Evolutionary conservation across 495 filamentous ascomycete genomes (phyloP).

Genomic region (Apiosordaria backusii): DNA sequence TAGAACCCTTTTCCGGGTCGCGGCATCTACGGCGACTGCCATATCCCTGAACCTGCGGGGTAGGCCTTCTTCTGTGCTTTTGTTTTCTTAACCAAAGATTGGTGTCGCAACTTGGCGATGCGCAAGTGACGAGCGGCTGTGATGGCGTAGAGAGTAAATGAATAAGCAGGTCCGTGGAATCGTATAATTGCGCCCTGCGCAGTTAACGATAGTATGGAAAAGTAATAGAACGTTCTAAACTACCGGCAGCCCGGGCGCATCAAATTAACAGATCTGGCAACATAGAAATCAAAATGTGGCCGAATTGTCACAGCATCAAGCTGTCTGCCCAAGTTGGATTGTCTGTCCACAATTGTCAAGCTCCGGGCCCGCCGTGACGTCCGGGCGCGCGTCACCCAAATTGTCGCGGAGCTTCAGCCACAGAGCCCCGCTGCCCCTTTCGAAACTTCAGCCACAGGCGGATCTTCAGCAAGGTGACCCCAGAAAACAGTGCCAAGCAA

Average conservation of each 20-base stretch:
- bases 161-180: not conserved
- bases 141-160: not conserved
- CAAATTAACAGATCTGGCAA: not conserved
- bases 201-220: not conserved
- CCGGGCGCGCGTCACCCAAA: not conserved
- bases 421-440: not conserved
- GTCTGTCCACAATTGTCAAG: not conserved
- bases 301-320: slow-evolving; percentile 20
- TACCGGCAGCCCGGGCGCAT: not conserved
- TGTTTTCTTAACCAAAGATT: not conserved
- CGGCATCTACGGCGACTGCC: slow-evolving; percentile 43
- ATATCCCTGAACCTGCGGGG: slow-evolving; percentile 23
- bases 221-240: not conserved
- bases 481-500: not conserved
- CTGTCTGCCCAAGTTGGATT: slow-evolving; percentile 12
- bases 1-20: slow-evolving; percentile 73
- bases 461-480: not conserved
- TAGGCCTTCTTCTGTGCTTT: not conserved
- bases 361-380: not conserved
- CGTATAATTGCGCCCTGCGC: not conserved
- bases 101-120: not conserved
- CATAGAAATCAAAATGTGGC: slow-evolving; percentile 4
- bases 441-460: not conserved
- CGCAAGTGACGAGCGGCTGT: not conserved
- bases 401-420: slow-evolving; percentile 2